Base-by-base conservation (phyloP, 1,139 yeast species). In the Suhomyces bribrorum region DNA sequence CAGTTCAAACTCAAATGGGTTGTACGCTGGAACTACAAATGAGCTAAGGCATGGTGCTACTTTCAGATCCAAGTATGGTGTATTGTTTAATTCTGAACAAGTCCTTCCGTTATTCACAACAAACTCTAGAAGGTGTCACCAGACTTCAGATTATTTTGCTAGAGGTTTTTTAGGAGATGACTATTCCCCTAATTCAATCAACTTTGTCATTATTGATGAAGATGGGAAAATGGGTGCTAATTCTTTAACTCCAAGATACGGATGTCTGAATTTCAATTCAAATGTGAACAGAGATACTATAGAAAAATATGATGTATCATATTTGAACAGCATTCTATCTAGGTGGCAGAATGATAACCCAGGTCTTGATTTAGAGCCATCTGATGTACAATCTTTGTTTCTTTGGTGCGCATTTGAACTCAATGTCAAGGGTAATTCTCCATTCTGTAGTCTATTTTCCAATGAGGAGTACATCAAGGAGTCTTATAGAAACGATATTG, bases 401-500 rank as follows among this genome's bases (percentile, higher is more conserved):
- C 58, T 61, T 34, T 58, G 73, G 57, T 78, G 82, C 57, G 80
- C 78, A 3, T 79, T 65, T 55, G 84, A 78, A 50, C 56, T 77
- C 43, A 73, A 73, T 45, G 73, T 66, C 9, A 60, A 57, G 24
- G 83, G 82, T 4, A 43, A 56, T 20, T 67, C 80, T 6, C 66
- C 69, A 5, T 71, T 77, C 41, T 75, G 83, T 53, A 60, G 64
- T 18, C 61, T 77, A 7, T 71, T 80, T 58, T 74, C 77, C 31
- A 61, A 64, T 34, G 73, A 73, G 27, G 82, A 79, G 43, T 69
- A 64, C 49, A 57, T 72, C 14, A 61, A 63, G 16, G 61, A 66
- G 41, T 69, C 73, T 17, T 77, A 78, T 54, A 49, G 59, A 14
- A 57, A 63, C 15, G 81, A 77, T 40, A 54, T 75, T 28, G 57